Evolutionary conservation across 345 rosid genomes (phyloP), one percentile per base, ranked within the genome.

Genomic region (Euphorbia lathyris): DNA sequence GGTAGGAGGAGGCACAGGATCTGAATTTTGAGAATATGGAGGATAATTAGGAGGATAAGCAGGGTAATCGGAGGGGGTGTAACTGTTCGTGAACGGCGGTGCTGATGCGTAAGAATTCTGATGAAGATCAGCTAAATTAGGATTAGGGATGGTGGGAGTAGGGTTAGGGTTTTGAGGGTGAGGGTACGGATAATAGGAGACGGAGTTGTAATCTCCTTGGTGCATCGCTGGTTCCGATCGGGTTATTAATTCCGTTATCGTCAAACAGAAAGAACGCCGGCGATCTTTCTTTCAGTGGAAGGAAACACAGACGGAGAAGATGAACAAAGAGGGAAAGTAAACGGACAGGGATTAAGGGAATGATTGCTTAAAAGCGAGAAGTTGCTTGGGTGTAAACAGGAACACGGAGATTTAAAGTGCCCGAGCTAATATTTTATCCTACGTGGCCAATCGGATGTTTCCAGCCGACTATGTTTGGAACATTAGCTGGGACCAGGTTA

Each of bases 21-120:
- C 93, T 48, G 83, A 71, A 67, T 82, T 85, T 63, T 84, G 91
- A 4, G 86, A 60, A 73, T 84, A 86, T 42, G 78, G 81, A 16
- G 88, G 57, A 61, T 83, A 84, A 22, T n/a, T 58, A 9, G 78
- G 81, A 16, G 88, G 57, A 61, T 83, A 84, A 22, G 17, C 58
- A 9, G 93, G 60, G 84, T 79, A 86, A 75, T 93, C 96, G n/a
- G 82, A 45, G 19, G 85, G 60, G 0, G 83, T 23, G 78, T 82
- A 86, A 63, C 84, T 78, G 70, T 88, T 59, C 47, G 76, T 55
- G 75, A 82, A 87, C 3, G 98, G 97, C 9, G 99, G 94, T 0
- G 98, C 97, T 0, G 99, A 92, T 0, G 99, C 98, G 84, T 83
- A 88, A 5, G 90, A 58, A 30, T 64, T 63, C 12, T 74, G 89